Percentiles rank a stretch among this genome's conserved stretches.
Evolutionary conservation across 768 basidiomycete genomes (phyloP).

Genomic region (Agaricus sinodeliciosus): DNA sequence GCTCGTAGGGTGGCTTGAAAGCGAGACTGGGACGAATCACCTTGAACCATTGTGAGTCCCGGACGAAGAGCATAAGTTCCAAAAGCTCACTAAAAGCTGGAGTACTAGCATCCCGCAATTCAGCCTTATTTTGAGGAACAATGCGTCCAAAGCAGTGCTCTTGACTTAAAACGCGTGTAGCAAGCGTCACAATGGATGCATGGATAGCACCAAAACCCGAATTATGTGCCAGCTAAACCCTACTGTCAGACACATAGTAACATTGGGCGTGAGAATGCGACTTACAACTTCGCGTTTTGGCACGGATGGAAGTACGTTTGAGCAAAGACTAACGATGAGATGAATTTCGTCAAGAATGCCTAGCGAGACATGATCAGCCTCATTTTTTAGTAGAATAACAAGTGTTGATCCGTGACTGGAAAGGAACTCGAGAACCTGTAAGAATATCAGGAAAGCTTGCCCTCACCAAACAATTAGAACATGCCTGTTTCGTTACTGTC

Average conservation of each 20-base stretch:
- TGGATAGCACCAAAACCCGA: conserved; percentile 87
- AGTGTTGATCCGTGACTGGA: conserved; percentile 80
- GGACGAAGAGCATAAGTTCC: background rate
- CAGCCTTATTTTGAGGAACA: conserved; percentile 59
- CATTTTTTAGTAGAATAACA: conserved; percentile 74
- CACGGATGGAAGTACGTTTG: conserved; percentile 61
- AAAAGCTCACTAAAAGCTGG: conserved; percentile 45
- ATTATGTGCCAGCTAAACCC: conserved; percentile 44
- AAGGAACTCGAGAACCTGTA: conserved; percentile 74
- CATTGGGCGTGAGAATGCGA: conserved; percentile 8
- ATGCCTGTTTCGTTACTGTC: conserved; percentile 64
- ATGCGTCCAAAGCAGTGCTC: conserved; percentile 53
- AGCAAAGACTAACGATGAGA: conserved; percentile 68
- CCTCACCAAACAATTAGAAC: conserved; percentile 6
- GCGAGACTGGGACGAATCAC: conserved; percentile 44
- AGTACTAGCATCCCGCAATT: conserved; percentile 47
- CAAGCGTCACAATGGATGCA: conserved; percentile 65
- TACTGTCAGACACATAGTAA: background rate
- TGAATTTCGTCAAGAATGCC: conserved; percentile 74
- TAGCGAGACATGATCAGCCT: conserved; percentile 52
- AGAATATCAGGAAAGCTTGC: background rate
- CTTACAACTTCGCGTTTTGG: conserved; percentile 75
- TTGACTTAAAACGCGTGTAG: conserved; percentile 61
- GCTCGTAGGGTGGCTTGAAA: conserved; percentile 53
- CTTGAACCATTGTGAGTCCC: conserved; percentile 23